Percentiles rank a stretch among this genome's conserved stretches.
phyloP scores from a whole-genome alignment of 1,284 basidiomycete genomes.

The Moesziomyces parantarcticus region DNA sequence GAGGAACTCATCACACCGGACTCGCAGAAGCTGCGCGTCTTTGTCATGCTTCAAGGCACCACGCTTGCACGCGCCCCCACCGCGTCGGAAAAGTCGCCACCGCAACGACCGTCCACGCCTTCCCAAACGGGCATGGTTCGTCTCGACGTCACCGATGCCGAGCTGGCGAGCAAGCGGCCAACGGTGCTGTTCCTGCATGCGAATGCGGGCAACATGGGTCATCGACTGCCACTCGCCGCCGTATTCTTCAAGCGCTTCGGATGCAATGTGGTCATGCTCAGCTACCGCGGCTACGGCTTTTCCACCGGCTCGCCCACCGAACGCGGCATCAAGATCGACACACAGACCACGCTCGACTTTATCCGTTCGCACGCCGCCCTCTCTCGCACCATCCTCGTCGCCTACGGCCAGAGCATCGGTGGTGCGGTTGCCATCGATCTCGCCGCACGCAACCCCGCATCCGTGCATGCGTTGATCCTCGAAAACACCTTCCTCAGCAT shows the following conservation, averaged over 20 bases:
- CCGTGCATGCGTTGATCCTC: conserved; percentile 80
- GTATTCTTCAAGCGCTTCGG: conserved; percentile 85
- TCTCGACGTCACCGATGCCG: conserved; percentile 21
- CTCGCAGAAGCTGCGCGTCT: conserved; percentile 53
- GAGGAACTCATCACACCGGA: conserved; percentile 61
- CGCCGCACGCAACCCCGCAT: conserved; percentile 79
- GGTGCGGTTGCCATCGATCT: conserved; percentile 94
- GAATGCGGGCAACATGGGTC: conserved; percentile 71
- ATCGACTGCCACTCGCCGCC: conserved; percentile 87
- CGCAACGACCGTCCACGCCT: conserved; percentile 26
- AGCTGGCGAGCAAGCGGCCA: conserved; percentile 42
- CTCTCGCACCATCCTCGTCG: conserved; percentile 69
- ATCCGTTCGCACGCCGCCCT: conserved; percentile 78
- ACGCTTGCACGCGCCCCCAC: no score
- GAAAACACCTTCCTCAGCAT: conserved; percentile 76
- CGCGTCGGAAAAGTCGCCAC: conserved; percentile 5
- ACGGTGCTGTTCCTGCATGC: conserved; percentile 65
- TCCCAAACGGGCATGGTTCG: conserved; percentile 21
- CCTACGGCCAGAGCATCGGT: conserved; percentile 95
- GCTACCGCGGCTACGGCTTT: conserved; percentile 88
- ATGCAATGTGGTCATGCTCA: conserved; percentile 88
- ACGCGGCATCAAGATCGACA: conserved; percentile 80
- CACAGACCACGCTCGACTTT: conserved; percentile 79
- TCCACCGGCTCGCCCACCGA: conserved; percentile 87
- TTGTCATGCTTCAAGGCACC: conserved; percentile 59